A percentile compares a stretch with the other conserved stretches of the same genome.
Conservation (phyloP, 306 rosid species). For the Cicer judaicum region DNA sequence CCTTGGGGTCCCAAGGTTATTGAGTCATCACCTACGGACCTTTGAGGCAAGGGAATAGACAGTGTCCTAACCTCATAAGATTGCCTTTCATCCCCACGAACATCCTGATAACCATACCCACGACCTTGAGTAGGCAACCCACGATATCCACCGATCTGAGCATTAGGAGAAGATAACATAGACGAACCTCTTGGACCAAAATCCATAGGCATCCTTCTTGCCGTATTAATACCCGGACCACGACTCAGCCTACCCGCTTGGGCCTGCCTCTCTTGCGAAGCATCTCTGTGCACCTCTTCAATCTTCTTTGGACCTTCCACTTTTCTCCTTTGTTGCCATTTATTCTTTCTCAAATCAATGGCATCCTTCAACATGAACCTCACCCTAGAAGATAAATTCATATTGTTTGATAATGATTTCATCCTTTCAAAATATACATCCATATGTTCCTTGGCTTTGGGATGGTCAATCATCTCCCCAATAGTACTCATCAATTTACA, state of each 20-base stretch:
- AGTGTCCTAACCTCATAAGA: conserved; percentile 68
- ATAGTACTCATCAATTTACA: conserved; percentile 51
- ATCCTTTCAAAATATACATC: conserved; percentile 73
- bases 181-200: conserved; percentile 68
- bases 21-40: conserved; percentile 67
- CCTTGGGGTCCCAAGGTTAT: conserved; percentile 95
- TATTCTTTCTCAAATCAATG: conserved; percentile 79
- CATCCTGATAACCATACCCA: conserved; percentile 80
- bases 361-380: conserved; percentile 89
- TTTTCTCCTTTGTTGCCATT: conserved; percentile 89
- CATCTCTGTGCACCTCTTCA: conserved; percentile 94
- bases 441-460: conserved; percentile 71
- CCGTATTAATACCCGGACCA: conserved; percentile 60
- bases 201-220: conserved; percentile 74
- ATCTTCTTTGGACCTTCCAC: conserved; percentile 94
- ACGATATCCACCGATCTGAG: conserved; percentile 71
- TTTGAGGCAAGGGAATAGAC: conserved; percentile 71
- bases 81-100: conserved; percentile 66
- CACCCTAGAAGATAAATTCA: conserved; percentile 78
- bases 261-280: conserved; percentile 77
- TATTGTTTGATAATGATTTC: conserved; percentile 63
- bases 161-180: conserved; percentile 55
- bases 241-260: conserved; percentile 72
- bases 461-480: conserved; percentile 89
- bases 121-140: conserved; percentile 66